A percentile compares a stretch with the other conserved stretches of the same genome.
These are phyloP conservation scores for Podila minutissima DNA, from an alignment of 192 early-diverging fungal genomes.

Conservation along the genomic window DNA sequence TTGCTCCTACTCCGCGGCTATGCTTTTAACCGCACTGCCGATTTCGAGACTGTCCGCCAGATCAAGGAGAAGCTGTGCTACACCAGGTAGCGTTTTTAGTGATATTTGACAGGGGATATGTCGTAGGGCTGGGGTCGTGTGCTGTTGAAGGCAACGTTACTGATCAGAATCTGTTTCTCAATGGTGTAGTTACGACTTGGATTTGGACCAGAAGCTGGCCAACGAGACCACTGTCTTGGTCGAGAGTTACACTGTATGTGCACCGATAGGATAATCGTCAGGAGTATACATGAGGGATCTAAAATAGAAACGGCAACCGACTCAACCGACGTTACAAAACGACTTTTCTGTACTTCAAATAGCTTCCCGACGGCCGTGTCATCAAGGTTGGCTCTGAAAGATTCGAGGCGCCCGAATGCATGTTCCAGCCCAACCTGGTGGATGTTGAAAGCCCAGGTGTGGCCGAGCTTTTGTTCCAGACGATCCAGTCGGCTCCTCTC, in stretches of 20 bases:
- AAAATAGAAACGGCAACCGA: background rate
- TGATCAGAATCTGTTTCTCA: background rate
- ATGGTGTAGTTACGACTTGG: slow-evolving; percentile 85
- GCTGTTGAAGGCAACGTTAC: background rate
- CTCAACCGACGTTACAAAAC: background rate
- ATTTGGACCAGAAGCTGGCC: slow-evolving; percentile 93
- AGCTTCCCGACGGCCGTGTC: slow-evolving; percentile 97
- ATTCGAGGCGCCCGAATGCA: slow-evolving; percentile 97
- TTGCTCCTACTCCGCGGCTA: slow-evolving; percentile 93
- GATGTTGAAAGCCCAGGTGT: slow-evolving; percentile 95
- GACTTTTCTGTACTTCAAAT: background rate
- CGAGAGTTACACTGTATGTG: slow-evolving; percentile 88
- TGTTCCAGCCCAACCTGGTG: slow-evolving; percentile 98
- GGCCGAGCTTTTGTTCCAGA: slow-evolving; percentile 93
- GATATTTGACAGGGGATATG: background rate
- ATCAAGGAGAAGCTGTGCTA: slow-evolving; percentile 99
- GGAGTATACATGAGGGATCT: no score
- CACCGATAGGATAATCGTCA: background rate
- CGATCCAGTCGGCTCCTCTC: slow-evolving; percentile 89
- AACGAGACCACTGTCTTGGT: slow-evolving; percentile 97
- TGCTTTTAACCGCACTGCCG: slow-evolving; percentile 96
- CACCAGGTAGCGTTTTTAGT: slow-evolving; percentile 72
- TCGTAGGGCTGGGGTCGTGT: background rate
- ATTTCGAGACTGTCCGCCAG: slow-evolving; percentile 97
- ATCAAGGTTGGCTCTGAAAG: slow-evolving; percentile 99